Percentiles rank a stretch among this genome's conserved stretches.
Conservation (phyloP, 2,329 filamentous ascomycete species). For the Paraconiothyrium sp. region DNA sequence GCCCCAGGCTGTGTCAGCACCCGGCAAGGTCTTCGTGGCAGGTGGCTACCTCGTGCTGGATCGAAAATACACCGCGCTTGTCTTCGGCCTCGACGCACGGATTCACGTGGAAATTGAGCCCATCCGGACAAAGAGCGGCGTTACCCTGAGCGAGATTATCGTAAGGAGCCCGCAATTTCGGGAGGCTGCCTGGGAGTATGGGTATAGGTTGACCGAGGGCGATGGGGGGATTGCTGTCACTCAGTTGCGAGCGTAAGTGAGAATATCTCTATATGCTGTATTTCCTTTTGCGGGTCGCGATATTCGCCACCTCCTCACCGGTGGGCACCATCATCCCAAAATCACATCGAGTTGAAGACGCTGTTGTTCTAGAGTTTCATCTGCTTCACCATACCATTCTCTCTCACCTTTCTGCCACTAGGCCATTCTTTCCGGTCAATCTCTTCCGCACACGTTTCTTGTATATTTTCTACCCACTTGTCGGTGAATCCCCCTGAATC, state of each 20-base stretch:
- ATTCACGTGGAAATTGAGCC: constrained; percentile 69
- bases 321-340: background rate
- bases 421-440: too few relatives aligned
- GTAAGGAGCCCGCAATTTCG: constrained; percentile 93
- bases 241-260: constrained; percentile 78
- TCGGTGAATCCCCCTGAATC: too few relatives aligned
- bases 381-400: too few relatives aligned
- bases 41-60: constrained; percentile 96
- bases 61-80: constrained; percentile 79
- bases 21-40: constrained; percentile 93
- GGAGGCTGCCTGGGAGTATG: constrained; percentile 88
- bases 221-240: constrained; percentile 83
- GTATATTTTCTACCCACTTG: background rate
- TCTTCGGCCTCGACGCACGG: constrained; percentile 71
- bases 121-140: constrained; percentile 67
- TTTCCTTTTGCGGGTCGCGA: constrained; percentile 1
- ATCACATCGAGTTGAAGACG: too few relatives aligned
- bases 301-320: constrained; percentile 6
- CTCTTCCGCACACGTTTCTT: background rate
- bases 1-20: constrained; percentile 75
- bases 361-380: too few relatives aligned
- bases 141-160: constrained; percentile 74
- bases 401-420: too few relatives aligned
- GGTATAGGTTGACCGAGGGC: constrained; percentile 73
- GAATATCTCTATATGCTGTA: background rate